phyloP scores from a whole-genome alignment of 495 filamentous ascomycete genomes.

The Neurospora sp. region DNA sequence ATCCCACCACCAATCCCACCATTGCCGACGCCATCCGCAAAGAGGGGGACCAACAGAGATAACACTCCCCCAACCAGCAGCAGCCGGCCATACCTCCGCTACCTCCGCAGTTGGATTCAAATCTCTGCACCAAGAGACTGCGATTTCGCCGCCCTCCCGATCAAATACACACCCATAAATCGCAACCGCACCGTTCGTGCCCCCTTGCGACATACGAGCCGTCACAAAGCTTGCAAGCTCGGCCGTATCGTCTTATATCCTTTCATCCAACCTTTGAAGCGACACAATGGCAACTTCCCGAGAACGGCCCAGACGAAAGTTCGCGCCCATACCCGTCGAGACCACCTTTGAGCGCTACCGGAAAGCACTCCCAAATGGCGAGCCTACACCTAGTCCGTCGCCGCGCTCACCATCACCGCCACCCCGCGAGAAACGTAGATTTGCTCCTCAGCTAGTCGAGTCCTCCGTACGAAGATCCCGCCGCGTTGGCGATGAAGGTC shows the following conservation, averaged over 20 bases:
- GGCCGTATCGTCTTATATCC: not conserved
- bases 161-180: not conserved
- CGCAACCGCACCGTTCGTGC: not conserved
- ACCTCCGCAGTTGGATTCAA: not conserved
- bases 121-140: not conserved
- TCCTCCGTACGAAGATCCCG: conserved; percentile 49
- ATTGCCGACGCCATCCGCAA: not conserved
- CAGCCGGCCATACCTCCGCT: not conserved
- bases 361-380: conserved; percentile 29
- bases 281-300: conserved; percentile 16
- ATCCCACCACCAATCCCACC: not conserved
- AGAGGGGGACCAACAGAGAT: not conserved
- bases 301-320: conserved; percentile 34
- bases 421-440: conserved; percentile 33
- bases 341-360: conserved; percentile 46
- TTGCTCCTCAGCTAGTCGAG: conserved; percentile 58
- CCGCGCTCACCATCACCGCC: conserved; percentile 29
- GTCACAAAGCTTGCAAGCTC: not conserved
- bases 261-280: not conserved
- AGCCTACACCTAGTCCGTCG: conserved; percentile 43
- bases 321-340: conserved; percentile 51
- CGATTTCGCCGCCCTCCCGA: not conserved
- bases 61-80: not conserved
- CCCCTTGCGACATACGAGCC: not conserved
- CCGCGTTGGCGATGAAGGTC: conserved; percentile 41